Percentiles rank a stretch among this genome's conserved stretches.
phyloP scores from a whole-genome alignment of 140 eudicot species.

The Flaveria floridana region DNA sequence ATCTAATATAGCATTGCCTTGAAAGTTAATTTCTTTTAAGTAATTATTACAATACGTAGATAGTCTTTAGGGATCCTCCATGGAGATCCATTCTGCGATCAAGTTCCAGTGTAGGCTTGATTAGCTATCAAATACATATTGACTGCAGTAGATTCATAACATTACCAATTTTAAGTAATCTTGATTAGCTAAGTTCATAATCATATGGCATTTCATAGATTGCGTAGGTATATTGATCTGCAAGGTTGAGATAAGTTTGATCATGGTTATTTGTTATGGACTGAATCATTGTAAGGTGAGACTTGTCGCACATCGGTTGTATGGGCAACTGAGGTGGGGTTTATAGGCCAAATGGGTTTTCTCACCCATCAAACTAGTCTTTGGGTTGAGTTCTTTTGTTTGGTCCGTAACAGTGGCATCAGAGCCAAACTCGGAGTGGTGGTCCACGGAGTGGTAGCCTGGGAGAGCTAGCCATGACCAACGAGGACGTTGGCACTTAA shows the following conservation, averaged over 20 bases:
- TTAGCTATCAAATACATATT: background rate
- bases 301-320: too few species aligned
- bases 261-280: background rate
- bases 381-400: too few species aligned
- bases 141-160: background rate
- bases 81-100: constrained; percentile 11
- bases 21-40: background rate
- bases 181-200: background rate
- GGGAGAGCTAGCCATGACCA: too few species aligned
- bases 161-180: background rate
- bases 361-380: too few species aligned
- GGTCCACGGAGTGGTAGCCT: too few species aligned
- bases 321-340: too few species aligned
- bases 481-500: too few species aligned
- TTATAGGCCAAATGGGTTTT: too few species aligned
- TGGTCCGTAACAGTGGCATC: too few species aligned
- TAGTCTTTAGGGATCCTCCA: constrained; percentile 23
- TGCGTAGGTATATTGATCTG: background rate
- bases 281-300: too few species aligned
- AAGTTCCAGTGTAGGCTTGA: background rate
- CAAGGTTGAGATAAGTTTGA: background rate
- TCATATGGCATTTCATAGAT: background rate
- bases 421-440: too few species aligned
- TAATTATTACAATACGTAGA: background rate
- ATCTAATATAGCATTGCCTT: background rate